These are phyloP conservation scores for Phytophthora boehmeriae DNA, from an alignment of 352 stramenopile species.

Conservation along the genomic window DNA sequence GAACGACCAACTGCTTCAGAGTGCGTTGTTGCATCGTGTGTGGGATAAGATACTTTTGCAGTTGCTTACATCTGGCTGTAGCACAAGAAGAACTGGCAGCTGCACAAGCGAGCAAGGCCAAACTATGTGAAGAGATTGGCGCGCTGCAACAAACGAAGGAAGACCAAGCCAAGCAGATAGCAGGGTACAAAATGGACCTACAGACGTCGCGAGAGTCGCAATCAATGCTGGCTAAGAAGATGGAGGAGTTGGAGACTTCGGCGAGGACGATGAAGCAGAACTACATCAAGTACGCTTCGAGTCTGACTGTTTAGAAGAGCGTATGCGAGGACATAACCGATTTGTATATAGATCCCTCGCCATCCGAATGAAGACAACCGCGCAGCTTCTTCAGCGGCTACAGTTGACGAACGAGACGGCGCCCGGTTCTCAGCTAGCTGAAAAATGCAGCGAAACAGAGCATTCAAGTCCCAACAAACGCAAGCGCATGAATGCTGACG, in stretches of 20 bases:
- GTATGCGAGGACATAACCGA: not conserved
- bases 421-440: slow-evolving; percentile 28
- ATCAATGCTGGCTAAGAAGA: slow-evolving; percentile 47
- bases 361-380: slow-evolving; percentile 58
- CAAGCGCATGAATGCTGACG: slow-evolving; percentile 33
- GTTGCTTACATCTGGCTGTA: slow-evolving; percentile 17
- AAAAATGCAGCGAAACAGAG: slow-evolving; percentile 38
- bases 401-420: slow-evolving; percentile 27
- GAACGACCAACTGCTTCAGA: slow-evolving; percentile 55
- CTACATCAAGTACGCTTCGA: slow-evolving; percentile 53
- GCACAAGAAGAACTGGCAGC: slow-evolving; percentile 62
- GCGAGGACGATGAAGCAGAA: slow-evolving; percentile 51
- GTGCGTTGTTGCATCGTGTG: slow-evolving; percentile 21
- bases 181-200: slow-evolving; percentile 51
- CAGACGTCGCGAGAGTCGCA: slow-evolving; percentile 53
- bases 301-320: not conserved
- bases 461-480: slow-evolving; percentile 44
- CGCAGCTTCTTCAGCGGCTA: slow-evolving; percentile 51
- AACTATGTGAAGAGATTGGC: slow-evolving; percentile 66
- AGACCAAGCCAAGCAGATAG: slow-evolving; percentile 49
- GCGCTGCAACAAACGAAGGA: slow-evolving; percentile 54
- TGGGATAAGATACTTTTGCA: not conserved
- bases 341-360: slow-evolving; percentile 53
- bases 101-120: slow-evolving; percentile 47
- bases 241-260: slow-evolving; percentile 43